Conservation (phyloP, 306 rosid species). For the Glycine latifolia region DNA sequence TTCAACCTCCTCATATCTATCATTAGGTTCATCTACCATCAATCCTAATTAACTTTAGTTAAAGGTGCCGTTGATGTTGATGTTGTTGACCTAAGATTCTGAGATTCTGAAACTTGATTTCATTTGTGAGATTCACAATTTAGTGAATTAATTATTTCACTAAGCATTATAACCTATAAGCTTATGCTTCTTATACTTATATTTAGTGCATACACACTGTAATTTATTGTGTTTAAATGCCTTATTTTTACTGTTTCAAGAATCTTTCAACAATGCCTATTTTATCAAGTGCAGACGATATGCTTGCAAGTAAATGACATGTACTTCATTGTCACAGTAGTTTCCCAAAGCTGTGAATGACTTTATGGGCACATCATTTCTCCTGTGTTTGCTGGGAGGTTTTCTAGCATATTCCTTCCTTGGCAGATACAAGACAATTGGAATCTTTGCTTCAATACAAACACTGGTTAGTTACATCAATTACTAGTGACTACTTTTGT, state of each 20-base stretch:
- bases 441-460: conserved; percentile 76
- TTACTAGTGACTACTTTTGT: no score
- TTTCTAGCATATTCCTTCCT: conserved; percentile 94
- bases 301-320: conserved; percentile 77
- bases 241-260: conserved; percentile 63
- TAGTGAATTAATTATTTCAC: no score
- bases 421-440: conserved; percentile 82
- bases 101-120: no score
- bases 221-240: conserved; percentile 32
- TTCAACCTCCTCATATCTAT: no score
- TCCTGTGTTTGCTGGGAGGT: conserved; percentile 90
- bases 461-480: conserved; percentile 58
- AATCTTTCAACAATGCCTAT: conserved; percentile 90
- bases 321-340: conserved; percentile 4
- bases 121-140: no score
- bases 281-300: conserved; percentile 93
- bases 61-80: no score
- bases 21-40: no score
- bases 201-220: background rate
- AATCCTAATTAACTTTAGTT: no score
- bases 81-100: no score
- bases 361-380: conserved; percentile 84
- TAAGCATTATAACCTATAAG: no score
- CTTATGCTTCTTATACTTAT: no score
- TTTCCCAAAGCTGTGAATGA: conserved; percentile 68